Base-by-base conservation (phyloP, 495 filamentous ascomycete genomes). In the Penicillium canescens region DNA sequence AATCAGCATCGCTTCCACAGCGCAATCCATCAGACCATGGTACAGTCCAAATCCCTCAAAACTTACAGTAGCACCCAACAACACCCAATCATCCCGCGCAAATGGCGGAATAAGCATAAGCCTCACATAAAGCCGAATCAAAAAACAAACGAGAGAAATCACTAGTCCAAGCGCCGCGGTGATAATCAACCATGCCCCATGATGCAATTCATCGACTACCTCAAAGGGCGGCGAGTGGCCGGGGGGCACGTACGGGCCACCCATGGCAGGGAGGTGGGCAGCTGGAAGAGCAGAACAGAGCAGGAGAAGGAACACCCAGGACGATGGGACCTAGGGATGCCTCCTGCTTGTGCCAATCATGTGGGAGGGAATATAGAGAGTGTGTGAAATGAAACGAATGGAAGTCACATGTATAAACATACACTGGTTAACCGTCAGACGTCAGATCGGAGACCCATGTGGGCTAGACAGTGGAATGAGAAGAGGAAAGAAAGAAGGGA, bases 111-210 rank as follows among this genome's bases (percentile, higher is more conserved):
- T 65, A 39, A 78, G 58, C 44, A 68, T 56, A 0, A 76, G 52
- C 3, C 75, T 68, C 49, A 78, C 71, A 60, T 75, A 81, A 0
- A 77, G 59, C 26, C 78, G 70, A 34, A 80, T 78, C 14, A 73
- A 46, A 14, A 77, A 66, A 50, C 68, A 71, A 6, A 70, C 68
- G 5, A 82, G 38, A 11, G 76, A 66, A n/a, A 82, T 67, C 23
- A 78, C 74, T 20, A 83, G 67, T 4, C 76, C 69, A 2, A 81
- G 56, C 1, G 78, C 76, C 6, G 71, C 71, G 1, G 66, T 68
- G 40, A 83, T 82, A 28, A 82, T 75, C 1, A 79, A 53, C 61
- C 70, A 70, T 12, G 70, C 77, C 18, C 68, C 65, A 57, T 77
- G 75, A 53, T 79, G 71, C 20, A 55, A 47, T 14, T 71, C 67